These are phyloP conservation scores for Fraxinus platypoda DNA, from an alignment of 305 asterid genomes.

Conservation along the genomic window DNA sequence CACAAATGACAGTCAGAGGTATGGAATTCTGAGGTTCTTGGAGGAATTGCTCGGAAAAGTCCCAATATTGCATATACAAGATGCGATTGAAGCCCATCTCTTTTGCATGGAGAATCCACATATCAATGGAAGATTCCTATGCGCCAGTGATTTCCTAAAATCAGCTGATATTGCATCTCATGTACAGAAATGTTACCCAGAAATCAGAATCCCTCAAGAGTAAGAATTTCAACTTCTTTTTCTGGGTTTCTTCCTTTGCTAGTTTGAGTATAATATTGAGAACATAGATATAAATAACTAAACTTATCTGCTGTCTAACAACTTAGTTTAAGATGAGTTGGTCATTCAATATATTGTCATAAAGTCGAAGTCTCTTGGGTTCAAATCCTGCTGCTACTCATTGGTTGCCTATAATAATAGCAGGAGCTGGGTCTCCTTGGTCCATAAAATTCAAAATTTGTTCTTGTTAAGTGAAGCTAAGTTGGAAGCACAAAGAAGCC, in stretches of 20 bases:
- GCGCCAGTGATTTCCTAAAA: conserved; percentile 38
- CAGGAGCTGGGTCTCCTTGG: not conserved
- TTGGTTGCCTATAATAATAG: not conserved
- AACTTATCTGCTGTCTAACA: not conserved
- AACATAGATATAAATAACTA: not conserved
- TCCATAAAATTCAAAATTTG: not conserved
- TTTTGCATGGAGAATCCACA: conserved; percentile 43
- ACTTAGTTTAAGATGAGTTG: not conserved
- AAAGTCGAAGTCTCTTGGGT: not conserved
- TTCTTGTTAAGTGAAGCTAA: not conserved
- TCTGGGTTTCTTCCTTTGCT: not conserved
- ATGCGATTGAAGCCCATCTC: conserved; percentile 51
- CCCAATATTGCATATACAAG: conserved; percentile 49
- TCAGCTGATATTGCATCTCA: conserved; percentile 46
- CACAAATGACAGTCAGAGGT: conserved; percentile 7
- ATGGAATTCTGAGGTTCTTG: conserved; percentile 32
- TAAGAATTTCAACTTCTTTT: conserved; percentile 17
- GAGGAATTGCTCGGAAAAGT: conserved; percentile 53
- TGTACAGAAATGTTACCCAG: conserved; percentile 20
- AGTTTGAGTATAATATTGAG: not conserved
- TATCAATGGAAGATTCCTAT: conserved; percentile 46
- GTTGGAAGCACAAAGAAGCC: not conserved
- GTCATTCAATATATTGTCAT: not conserved
- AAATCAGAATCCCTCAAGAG: conserved; percentile 27
- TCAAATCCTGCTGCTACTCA: not conserved